Base-by-base conservation (phyloP, 352 stramenopile genomes). In the Nothophytophthora sp. region DNA sequence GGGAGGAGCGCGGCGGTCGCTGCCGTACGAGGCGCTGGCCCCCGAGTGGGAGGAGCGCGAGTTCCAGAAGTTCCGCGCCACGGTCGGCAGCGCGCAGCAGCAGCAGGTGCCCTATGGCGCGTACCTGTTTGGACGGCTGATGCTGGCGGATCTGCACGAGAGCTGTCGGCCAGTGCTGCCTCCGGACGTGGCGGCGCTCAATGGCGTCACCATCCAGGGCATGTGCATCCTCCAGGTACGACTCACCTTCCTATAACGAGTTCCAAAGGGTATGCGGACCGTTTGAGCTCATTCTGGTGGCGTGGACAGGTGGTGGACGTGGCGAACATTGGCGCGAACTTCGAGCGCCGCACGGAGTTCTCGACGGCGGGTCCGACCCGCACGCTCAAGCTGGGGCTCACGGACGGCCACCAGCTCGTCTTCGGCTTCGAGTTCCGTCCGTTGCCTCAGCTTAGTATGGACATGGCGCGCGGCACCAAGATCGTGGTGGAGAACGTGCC, bases 361-460 rank as follows among this genome's bases (percentile, higher is more conserved):
- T 56, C 60, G 10, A n/a, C 49, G 33, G 71, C 67, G n/a, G 76
- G 77, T 19, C 61, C 74, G 5, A 75, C 78, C 38, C 76, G 81
- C 13, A 90, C 81, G 46, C 84, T 95, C 24, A 95, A 95, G 44
- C 43, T 95, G n/a, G 78, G 75, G 43, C 71, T 95, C 28, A 95
- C 81, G 11, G 81, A 95, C 48, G 84, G 81, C 9, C 58, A 88
- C 38, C 80, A 91, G 66, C 58, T 89, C 34, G 72, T 81, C 0
- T 92, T 74, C 38, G 84, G 73, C 22, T 92, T 95, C 37, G 84
- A 95, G 53, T 89, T 72, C 59, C 66, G 46, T 20, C 68, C 71
- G 41, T 52, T 93, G 16, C 67, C 72, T 7, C 50, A 67, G 30
- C 69, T 93, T 41, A 87, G 62, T 24, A 53, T 83, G 19, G 75